Base-by-base conservation (phyloP, 352 stramenopile genomes). In the Phytophthora ohioensis region DNA sequence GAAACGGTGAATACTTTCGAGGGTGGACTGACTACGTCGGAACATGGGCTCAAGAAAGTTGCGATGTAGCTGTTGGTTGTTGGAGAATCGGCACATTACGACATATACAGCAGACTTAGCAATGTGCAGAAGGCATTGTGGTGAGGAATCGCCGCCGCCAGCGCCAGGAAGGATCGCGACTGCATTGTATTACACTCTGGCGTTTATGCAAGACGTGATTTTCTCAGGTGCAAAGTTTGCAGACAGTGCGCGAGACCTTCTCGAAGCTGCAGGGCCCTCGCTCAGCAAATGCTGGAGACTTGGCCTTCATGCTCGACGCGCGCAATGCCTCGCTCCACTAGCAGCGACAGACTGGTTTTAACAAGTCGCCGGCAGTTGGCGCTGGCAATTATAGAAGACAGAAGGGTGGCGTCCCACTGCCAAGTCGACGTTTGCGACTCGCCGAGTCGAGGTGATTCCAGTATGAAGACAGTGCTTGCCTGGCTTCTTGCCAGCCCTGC, bases 41-140 rank as follows among this genome's bases (percentile, higher is more conserved):
- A 71, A 65, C 31, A 66, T 59, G 55, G 60, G 36, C 45, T 57
- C 61, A 68, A 68, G n/a, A 53, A 59, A 5, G 2, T n/a, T 2
- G 34, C 34, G 1, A n/a, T 35, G 7, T 13, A 12, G 12, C 17
- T 17, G 17, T 0, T 17, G 17, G 17, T 17, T 17, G 17, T 17
- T 21, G 17, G 11, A 13, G 32, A 11, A 7, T 9, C 6, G 5
- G 17, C 10, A 36, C 27, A 17, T 35, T 49, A 9, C 43, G 9
- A 7, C 41, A 17, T 38, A 2, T 21, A 55, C 43, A 12, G n/a
- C 43, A 49, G 43, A 6, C 12, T 21, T 45, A 5, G 1, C 39
- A 31, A 5, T 27, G 8, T 10, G 42, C 42, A 31, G 21, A 31
- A 41, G 5, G 48, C 31, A 57, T 47, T 34, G 46, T 52, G 4